These are phyloP conservation scores for Diaporthe citriasiana DNA, from an alignment of 2,329 filamentous ascomycete species.

Conservation along the genomic window DNA sequence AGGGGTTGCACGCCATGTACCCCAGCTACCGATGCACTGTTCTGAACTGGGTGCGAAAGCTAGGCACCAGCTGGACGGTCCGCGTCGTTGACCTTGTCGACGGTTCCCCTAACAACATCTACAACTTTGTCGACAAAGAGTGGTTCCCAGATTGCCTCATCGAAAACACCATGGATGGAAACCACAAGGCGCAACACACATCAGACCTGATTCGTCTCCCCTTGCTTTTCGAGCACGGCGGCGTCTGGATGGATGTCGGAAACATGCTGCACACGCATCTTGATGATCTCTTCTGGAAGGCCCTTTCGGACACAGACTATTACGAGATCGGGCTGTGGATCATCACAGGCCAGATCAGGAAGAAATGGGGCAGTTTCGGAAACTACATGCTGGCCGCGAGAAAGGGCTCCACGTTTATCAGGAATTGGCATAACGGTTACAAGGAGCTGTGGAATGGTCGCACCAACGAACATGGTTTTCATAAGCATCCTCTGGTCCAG, in stretches of 20 bases:
- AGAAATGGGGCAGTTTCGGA: conserved; percentile 32
- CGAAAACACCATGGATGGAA: not conserved
- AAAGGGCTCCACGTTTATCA: conserved; percentile 58
- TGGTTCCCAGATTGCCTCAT: conserved; percentile 17
- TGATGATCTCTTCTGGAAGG: conserved; percentile 53
- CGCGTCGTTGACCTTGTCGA: conserved; percentile 54
- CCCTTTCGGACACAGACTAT: conserved; percentile 49
- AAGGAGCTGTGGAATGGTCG: conserved; percentile 53
- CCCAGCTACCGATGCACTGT: conserved; percentile 56
- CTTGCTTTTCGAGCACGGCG: conserved; percentile 52
- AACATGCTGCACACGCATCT: conserved; percentile 53
- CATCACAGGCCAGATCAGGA: conserved; percentile 27
- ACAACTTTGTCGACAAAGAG: conserved; percentile 31
- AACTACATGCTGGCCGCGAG: conserved; percentile 52
- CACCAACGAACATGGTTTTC: conserved; percentile 49
- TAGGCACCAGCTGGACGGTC: conserved; percentile 55
- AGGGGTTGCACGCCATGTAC: conserved; percentile 54
- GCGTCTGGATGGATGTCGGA: conserved; percentile 57
- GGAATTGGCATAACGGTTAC: conserved; percentile 57
- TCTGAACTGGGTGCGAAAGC: conserved; percentile 58
- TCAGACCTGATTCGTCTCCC: conserved; percentile 59
- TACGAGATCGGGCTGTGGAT: conserved; percentile 55
- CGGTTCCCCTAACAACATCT: conserved; percentile 49
- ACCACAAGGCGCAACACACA: conserved; percentile 52
- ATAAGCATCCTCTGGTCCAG: conserved; percentile 43